These are phyloP conservation scores for Lasiosphaeriaceae sp. DNA, from an alignment of 495 filamentous ascomycete genomes.

Conservation along the genomic window DNA sequence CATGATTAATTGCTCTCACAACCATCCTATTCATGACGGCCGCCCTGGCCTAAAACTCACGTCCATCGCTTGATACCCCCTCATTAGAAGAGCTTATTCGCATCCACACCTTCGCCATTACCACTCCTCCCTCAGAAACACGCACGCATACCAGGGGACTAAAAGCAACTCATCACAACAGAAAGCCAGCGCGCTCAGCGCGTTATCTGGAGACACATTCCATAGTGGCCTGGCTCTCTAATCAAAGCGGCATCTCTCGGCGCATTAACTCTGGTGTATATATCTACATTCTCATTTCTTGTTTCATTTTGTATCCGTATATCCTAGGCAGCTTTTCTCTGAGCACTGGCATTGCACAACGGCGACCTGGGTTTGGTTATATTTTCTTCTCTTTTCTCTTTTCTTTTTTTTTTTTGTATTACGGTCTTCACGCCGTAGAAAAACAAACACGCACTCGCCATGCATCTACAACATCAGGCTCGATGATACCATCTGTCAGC, in stretches of 20 bases:
- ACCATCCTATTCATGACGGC: background rate
- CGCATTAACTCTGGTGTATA: background rate
- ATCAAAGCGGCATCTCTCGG: no score
- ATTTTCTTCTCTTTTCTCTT: slow-evolving; percentile 8
- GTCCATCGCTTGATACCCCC: background rate
- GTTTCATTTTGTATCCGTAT: slow-evolving; percentile 4
- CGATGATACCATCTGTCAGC: no score
- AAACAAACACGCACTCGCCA: background rate
- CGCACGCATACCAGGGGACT: no score
- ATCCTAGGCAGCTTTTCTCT: background rate
- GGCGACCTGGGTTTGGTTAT: slow-evolving; percentile 17
- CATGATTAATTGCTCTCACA: background rate
- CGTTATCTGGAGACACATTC: background rate
- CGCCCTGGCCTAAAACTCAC: background rate
- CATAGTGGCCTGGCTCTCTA: background rate
- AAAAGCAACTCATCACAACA: no score
- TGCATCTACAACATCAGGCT: background rate
- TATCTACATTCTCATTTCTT: slow-evolving; percentile 10
- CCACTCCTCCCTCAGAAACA: no score
- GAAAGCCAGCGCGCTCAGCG: no score
- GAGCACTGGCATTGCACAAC: slow-evolving; percentile 18
- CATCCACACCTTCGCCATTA: no score
- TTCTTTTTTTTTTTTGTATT: background rate
- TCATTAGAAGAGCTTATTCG: no score
- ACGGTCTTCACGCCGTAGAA: background rate